Base-by-base conservation (phyloP, 192 early-diverging fungal genomes). In the Linnemannia hyalina region DNA sequence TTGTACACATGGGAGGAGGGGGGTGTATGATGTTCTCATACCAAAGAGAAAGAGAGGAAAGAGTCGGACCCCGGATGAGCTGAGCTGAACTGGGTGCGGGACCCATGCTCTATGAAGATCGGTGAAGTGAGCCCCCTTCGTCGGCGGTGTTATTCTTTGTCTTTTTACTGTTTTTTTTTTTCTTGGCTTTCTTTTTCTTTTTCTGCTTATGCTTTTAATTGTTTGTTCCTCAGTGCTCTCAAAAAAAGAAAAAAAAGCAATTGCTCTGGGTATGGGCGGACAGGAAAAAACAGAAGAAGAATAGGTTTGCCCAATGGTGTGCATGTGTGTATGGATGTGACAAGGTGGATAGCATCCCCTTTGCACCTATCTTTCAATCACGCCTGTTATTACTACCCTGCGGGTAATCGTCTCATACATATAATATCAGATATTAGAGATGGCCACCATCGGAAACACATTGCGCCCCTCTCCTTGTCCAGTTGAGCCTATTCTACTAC, bases 101-200 rank as follows among this genome's bases (percentile, higher is more conserved):
- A 65, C 60, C 60, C 60, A 65, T 65, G 60, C 60, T 65, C 60
- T 65, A 65, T 65, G 60, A 65, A 65, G 60, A 65, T 65, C 60
- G 60, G 60, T 65, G 60, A 65, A 65, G 60, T 65, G 60, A 65
- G 60, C 60, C 60, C 60, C 35, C 60, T 65, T 32, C 29, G 29
- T 65, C 60, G 60, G 60, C 60, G 60, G 60, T 73, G 26, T 73
- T 73, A 73, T 73, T 76, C 38, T 63, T 69, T 13, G 26, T 77
- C 26, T 70, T 52, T 29, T 70, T 4, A 32, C 6, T 47, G 15
- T 71, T 71, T 57, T 70, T 15, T 15, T 32, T 36, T 22, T 70
- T 68, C 32, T 52, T 71, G 6, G 23, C 1, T 60, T 3, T 22
- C 1, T 60, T 3, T 22, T n/a, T 10, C 55, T 49, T 76, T 40